Evolutionary conservation across 2,329 filamentous ascomycete genomes (phyloP), one percentile per base, ranked within the genome.

Genomic region (Aspergillus carbonarius): DNA sequence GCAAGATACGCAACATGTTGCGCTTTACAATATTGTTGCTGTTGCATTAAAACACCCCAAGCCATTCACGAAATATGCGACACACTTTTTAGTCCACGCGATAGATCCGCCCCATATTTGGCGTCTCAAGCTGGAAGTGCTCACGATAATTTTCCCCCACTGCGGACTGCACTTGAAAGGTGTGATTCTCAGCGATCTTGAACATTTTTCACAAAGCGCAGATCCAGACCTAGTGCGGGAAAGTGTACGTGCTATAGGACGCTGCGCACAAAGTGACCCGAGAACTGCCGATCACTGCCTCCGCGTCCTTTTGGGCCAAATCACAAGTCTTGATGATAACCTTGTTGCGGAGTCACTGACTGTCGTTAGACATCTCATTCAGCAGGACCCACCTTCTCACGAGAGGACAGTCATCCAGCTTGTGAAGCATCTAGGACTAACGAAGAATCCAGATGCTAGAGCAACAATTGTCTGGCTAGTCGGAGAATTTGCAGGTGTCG

Each of bases 391-490:
- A 0, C 78, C 85, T 27, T 86, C 87, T 3, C 95, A 99, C 71
- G 83, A 86, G 10, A 89, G 88, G 42, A 99, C 95, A 0, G 92
- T 98, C 1, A 86, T 98, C 34, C 85, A 92, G 48, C 79, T 99
- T 50, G 95, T 95, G 5, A 95, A 92, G 75, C 93, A 96, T 61
- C 84, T 99, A 2, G 95, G 97, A 70, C 90, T 89, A 3, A 91
- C 92, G 1, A 91, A 90, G 0, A 93, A 95, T 61, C 88, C 95
- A 1, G 89, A 92, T 60, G 95, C 95, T 3, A 85, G 95, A 64
- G 95, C 95, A 3, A 96, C 91, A 51, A 97, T 99, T 63, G 90
- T 99, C 66, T 99, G 95, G 95, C 85, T 99, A 0, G 93, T 98
- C 0, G 95, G 95, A 47, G 95, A 99, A 74, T 98, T 96, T 68